These are phyloP conservation scores for Primulina huaijiensis DNA, from an alignment of 257 asterid species.

Conservation along the genomic window DNA sequence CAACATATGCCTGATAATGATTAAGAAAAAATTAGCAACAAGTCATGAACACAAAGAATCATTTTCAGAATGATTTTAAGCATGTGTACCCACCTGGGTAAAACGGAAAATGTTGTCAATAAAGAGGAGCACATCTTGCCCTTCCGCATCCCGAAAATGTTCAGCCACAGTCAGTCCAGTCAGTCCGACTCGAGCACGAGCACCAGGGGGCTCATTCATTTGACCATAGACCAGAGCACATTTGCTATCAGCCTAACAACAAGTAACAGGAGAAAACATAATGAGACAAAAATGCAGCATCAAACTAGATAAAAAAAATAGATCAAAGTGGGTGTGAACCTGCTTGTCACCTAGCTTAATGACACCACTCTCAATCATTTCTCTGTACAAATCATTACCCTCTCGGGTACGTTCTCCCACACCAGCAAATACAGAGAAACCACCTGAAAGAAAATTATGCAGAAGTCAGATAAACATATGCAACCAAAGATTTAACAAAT, in stretches of 20 bases:
- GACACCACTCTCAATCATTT: slow-evolving; percentile 99
- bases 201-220: slow-evolving; percentile 99
- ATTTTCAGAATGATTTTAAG: no score
- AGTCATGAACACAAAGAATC: no score
- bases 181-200: slow-evolving; percentile 99
- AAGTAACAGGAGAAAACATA: background rate
- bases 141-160: slow-evolving; percentile 99
- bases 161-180: slow-evolving; percentile 98
- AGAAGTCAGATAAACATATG: no score
- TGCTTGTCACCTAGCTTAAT: slow-evolving; percentile 97
- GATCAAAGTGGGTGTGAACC: slow-evolving; percentile 35
- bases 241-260: slow-evolving; percentile 76
- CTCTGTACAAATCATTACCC: slow-evolving; percentile 97
- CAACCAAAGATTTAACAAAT: no score
- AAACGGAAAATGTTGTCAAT: slow-evolving; percentile 97
- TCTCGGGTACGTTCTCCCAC: slow-evolving; percentile 98
- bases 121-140: slow-evolving; percentile 99
- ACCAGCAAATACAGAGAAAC: slow-evolving; percentile 99
- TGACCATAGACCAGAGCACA: slow-evolving; percentile 98
- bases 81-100: slow-evolving; percentile 50
- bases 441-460: slow-evolving; percentile 49
- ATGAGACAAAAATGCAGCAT: background rate
- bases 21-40: no score
- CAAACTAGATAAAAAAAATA: slow-evolving; percentile 1
- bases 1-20: background rate